Conservation (phyloP, 108 stramenopile species). For the Nitzschia sp. region DNA sequence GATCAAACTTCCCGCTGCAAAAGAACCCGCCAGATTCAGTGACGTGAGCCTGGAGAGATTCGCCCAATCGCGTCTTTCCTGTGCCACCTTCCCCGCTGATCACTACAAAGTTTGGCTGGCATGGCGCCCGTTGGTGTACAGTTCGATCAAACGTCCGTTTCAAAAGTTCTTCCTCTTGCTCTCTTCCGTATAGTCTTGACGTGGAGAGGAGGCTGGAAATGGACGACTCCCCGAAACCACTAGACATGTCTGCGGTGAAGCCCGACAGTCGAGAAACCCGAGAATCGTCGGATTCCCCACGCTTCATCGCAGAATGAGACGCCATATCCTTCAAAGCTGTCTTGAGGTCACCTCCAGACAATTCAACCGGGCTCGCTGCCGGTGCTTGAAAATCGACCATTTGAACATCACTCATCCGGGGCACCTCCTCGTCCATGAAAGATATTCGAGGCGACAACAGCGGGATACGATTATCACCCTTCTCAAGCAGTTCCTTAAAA, state of each 20-base stretch:
- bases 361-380: background rate
- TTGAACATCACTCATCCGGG: background rate
- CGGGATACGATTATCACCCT: background rate
- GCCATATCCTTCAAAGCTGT: background rate
- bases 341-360: background rate
- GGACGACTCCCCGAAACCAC: background rate
- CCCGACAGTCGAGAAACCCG: background rate
- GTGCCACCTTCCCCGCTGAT: slow-evolving; percentile 26
- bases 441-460: background rate
- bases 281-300: slow-evolving; percentile 3
- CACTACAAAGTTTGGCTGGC: slow-evolving; percentile 18
- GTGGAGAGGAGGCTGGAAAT: background rate
- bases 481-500: background rate
- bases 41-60: background rate
- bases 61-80: slow-evolving; percentile 29
- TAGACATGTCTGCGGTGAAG: background rate
- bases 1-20: slow-evolving; percentile 38
- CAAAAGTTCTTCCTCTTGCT: slow-evolving; percentile 18
- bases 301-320: background rate
- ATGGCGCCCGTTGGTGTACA: slow-evolving; percentile 2
- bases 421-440: slow-evolving; percentile 2
- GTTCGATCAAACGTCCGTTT: background rate
- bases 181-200: slow-evolving; percentile 15
- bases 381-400: background rate
- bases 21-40: slow-evolving; percentile 25